Evolutionary conservation across 495 filamentous ascomycete genomes (phyloP).

Genomic region (Penicillium bialowiezense): DNA sequence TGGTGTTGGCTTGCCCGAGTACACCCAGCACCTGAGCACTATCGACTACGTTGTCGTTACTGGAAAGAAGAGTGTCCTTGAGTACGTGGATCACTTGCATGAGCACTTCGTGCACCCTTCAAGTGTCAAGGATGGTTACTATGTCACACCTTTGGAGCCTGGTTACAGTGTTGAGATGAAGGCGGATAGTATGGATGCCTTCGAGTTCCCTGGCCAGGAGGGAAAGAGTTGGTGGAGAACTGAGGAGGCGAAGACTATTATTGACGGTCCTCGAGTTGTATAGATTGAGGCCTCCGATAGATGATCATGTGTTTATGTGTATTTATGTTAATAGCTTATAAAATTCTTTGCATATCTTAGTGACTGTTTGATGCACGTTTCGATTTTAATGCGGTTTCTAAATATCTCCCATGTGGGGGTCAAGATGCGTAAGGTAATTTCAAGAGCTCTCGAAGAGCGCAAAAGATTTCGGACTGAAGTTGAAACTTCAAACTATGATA

Average conservation of each 20-base stretch:
- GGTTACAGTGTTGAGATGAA: constrained; percentile 95
- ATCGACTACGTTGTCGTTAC: constrained; percentile 91
- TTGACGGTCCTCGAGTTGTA: constrained; percentile 50
- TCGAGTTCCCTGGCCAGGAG: constrained; percentile 68
- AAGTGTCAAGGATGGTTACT: constrained; percentile 80
- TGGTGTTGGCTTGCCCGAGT: constrained; percentile 88
- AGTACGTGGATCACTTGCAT: constrained; percentile 92
- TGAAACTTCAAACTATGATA: constrained; percentile 9
- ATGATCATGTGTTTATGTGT: constrained; percentile 17
- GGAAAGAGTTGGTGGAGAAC: constrained; percentile 82
- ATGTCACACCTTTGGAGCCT: constrained; percentile 76
- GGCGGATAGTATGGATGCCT: constrained; percentile 77
- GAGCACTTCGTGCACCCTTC: constrained; percentile 87
- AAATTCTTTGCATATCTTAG: constrained; percentile 5
- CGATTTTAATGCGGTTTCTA: too few relatives aligned
- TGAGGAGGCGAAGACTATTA: constrained; percentile 64
- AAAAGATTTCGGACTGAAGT: neutral
- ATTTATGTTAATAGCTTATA: constrained; percentile 24
- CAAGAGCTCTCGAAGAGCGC: too few relatives aligned
- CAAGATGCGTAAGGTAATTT: too few relatives aligned
- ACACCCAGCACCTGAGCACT: constrained; percentile 89
- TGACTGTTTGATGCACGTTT: too few relatives aligned
- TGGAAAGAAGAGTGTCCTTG: constrained; percentile 76
- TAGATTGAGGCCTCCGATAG: constrained; percentile 9
- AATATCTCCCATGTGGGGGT: neutral